Conservation (phyloP, 2,329 filamentous ascomycete genomes). For the Gnomoniopsis smithogilvyi region DNA sequence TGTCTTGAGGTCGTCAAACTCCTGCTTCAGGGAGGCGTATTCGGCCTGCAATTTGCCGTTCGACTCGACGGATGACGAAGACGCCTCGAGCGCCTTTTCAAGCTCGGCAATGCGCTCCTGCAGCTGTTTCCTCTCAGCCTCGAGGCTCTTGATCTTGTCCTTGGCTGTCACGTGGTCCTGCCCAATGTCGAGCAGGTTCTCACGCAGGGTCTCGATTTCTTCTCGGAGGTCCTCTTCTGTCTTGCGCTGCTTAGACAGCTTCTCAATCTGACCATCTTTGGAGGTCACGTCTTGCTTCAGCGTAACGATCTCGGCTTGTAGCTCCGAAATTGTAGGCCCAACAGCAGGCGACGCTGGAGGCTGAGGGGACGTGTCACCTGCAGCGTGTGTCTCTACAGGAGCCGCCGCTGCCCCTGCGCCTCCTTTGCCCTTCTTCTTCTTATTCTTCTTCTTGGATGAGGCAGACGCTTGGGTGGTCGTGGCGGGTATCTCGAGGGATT, state of each 20-base stretch:
- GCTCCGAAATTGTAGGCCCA: conserved; percentile 29
- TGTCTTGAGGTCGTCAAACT: conserved; percentile 66
- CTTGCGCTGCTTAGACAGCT: conserved; percentile 65
- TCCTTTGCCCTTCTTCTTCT: conserved; percentile 73
- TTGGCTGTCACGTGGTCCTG: conserved; percentile 82
- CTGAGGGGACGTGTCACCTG: conserved; percentile 35
- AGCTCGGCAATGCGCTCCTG: conserved; percentile 62
- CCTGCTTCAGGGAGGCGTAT: conserved; percentile 50
- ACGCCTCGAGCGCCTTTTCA: conserved; percentile 63
- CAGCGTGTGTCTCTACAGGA: conserved; percentile 35
- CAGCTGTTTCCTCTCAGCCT: conserved; percentile 64
- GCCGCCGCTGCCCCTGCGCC: conserved; percentile 34
- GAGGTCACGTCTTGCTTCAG: conserved; percentile 53
- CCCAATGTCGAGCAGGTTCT: conserved; percentile 75
- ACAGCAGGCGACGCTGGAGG: conserved; percentile 28
- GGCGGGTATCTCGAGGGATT: conserved; percentile 14
- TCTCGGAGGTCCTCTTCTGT: conserved; percentile 78
- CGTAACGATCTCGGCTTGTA: conserved; percentile 47
- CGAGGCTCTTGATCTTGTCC: conserved; percentile 69
- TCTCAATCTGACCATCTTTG: conserved; percentile 72
- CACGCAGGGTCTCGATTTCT: conserved; percentile 79
- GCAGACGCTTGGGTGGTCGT: conserved; percentile 10
- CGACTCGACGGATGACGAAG: conserved; percentile 34
- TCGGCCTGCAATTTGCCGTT: conserved; percentile 58
- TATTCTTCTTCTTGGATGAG: conserved; percentile 70